These are phyloP conservation scores for Colletotrichum horii DNA, from an alignment of 2,329 filamentous ascomycete species.

Conservation along the genomic window DNA sequence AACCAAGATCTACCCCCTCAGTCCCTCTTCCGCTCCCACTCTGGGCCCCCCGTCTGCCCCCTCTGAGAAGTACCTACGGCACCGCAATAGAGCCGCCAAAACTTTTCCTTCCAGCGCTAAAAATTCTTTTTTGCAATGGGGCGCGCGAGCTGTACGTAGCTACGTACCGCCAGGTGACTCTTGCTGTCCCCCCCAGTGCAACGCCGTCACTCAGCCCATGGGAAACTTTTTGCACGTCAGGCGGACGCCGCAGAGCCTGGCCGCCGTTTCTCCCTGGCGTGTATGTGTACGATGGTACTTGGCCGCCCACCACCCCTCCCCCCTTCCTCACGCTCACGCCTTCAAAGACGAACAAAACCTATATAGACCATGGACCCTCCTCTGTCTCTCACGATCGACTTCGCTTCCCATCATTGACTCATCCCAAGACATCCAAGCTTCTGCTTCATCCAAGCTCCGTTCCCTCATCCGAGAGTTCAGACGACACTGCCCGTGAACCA, in stretches of 20 bases:
- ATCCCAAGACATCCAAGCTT: neutral
- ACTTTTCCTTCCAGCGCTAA: constrained; percentile 1
- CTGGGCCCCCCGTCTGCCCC: neutral
- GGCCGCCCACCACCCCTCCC: constrained; percentile 6
- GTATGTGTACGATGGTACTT: neutral
- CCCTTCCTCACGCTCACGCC: neutral
- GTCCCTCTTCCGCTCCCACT: neutral
- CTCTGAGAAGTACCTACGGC: neutral
- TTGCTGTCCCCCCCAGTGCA: constrained; percentile 1
- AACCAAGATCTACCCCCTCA: constrained; percentile 15
- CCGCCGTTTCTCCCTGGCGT: neutral
- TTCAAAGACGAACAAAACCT: neutral
- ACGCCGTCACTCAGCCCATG: constrained; percentile 14
- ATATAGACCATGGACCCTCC: constrained; percentile 18
- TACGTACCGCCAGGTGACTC: neutral
- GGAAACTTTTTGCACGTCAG: constrained; percentile 18
- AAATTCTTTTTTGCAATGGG: neutral
- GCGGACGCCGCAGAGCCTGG: constrained; percentile 10
- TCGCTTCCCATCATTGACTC: neutral
- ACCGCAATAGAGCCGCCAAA: constrained; percentile 2
- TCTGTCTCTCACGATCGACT: neutral
- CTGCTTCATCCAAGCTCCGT: neutral
- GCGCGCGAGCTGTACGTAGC: neutral
- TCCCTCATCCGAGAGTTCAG: constrained; percentile 3
- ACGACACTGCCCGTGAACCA: neutral